Evolutionary conservation across 805 yeast genomes (phyloP), one percentile per base, ranked within the genome.

Genomic region (Nakazawaea sp.): DNA sequence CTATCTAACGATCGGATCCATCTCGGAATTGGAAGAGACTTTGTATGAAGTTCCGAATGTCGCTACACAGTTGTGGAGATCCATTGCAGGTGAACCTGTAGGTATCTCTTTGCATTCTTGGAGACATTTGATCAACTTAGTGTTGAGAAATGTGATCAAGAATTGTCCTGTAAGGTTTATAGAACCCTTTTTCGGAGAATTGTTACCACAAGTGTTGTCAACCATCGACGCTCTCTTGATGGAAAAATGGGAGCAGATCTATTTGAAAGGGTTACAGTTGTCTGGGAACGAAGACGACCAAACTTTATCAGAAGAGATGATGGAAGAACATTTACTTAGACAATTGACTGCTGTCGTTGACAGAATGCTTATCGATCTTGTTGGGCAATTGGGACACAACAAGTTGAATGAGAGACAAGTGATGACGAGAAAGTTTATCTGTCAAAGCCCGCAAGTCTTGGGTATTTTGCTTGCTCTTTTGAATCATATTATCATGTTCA

Each of bases 21-120:
- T 92, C 35, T 76, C 96, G 0, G 90, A 86, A 50, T 66, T 92
- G 38, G 97, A 92, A 34, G 94, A 81, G 42, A 83, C 96, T 0
- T 67, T 92, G 43, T 92, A 85, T 51, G 89, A 81, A 43, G 76
- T 89, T 30, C 96, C 96, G 2, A 78, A 78, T 34, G 76, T 87
- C 43, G 95, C 95, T 0, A 58, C 66, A 4, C 58, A 77, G 49
- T 62, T 92, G 31, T 84, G 95, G 87, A 77, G 75, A 45, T 89
- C 97, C 1, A 76, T 94, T 25, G 92, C 95, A 1, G 89, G 88
- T 4, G 83, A 79, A 43, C 68, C 80, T 5, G 77, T 79, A 4
- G 98, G 98, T 13, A 81, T 92, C 15, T 86, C 97, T 0, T 67
- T 87, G 29, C 97, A 92, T 59, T 85, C 95, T 18, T 92, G 98